Evolutionary conservation across 441 rosid genomes (phyloP).

Genomic region (Jatropha multifida): DNA sequence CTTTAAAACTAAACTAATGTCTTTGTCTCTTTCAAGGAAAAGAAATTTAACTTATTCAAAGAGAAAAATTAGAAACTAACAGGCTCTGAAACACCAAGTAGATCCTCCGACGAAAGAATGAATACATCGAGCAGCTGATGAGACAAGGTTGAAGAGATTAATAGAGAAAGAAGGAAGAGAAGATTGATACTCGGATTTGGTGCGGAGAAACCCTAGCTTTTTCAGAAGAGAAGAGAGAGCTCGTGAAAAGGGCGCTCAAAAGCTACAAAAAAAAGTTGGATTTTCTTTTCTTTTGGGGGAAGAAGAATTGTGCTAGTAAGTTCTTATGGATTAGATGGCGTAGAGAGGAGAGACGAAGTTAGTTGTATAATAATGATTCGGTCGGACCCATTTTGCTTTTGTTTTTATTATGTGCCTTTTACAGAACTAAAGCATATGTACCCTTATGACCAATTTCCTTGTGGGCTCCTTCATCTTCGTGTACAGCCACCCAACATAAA

Average conservation of each 20-base stretch:
- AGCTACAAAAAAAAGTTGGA: slow-evolving; percentile 1
- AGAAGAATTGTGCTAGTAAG: background rate
- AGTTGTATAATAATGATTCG: slow-evolving; percentile 5
- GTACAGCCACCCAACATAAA: no score
- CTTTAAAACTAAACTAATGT: background rate
- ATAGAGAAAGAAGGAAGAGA: background rate
- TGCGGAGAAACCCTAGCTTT: slow-evolving; percentile 11
- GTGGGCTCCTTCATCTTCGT: no score
- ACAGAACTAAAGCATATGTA: no score
- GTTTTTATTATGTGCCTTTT: background rate
- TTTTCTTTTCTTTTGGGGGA: background rate
- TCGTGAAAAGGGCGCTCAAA: background rate
- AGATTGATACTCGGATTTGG: background rate
- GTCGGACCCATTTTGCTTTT: background rate
- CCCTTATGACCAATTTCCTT: no score
- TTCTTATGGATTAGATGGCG: background rate
- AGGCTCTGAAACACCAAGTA: background rate
- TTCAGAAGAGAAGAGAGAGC: background rate
- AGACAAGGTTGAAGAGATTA: background rate
- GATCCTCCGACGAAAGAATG: no score
- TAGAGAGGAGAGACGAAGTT: background rate
- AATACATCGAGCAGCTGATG: background rate
- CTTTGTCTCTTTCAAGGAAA: background rate
- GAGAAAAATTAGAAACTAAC: background rate
- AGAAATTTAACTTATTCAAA: background rate